Conservation (phyloP, 2,329 filamentous ascomycete genomes). For the Paecilomyces fulvus region DNA sequence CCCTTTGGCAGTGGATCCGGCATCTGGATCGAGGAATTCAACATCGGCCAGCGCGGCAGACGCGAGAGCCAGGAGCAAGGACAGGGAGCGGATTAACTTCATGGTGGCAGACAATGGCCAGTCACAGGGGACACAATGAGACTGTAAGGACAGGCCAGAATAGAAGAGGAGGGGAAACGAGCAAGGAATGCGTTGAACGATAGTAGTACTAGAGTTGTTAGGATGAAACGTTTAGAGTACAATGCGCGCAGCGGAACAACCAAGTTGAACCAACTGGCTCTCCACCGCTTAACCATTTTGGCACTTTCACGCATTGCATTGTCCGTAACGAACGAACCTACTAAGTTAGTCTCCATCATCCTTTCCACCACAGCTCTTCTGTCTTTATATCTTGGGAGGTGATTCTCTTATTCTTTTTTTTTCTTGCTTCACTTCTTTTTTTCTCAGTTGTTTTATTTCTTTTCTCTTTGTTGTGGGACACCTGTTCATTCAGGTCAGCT, state of each 20-base stretch:
- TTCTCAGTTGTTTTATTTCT: neutral
- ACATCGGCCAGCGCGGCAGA: slow-evolving; percentile 44
- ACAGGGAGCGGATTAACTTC: slow-evolving; percentile 19
- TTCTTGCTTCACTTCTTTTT: neutral
- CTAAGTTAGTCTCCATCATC: too few species aligned
- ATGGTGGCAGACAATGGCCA: slow-evolving; percentile 13
- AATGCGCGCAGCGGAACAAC: neutral
- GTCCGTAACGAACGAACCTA: neutral
- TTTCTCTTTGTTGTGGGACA: neutral
- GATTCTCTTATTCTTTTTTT: neutral
- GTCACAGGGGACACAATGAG: neutral
- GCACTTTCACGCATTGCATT: neutral
- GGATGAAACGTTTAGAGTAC: neutral
- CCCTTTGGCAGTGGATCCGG: slow-evolving; percentile 42
- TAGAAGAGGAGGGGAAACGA: neutral
- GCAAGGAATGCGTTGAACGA: neutral
- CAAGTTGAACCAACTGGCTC: neutral
- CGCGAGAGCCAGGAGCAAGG: slow-evolving; percentile 29
- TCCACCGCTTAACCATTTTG: neutral
- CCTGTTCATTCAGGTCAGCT: neutral
- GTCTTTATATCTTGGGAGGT: neutral
- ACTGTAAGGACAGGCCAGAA: neutral
- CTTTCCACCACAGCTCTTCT: neutral
- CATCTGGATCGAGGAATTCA: slow-evolving; percentile 45
- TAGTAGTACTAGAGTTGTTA: neutral